phyloP scores from a whole-genome alignment of 2,329 filamentous ascomycete species.

The Knoxdaviesia proteae region DNA sequence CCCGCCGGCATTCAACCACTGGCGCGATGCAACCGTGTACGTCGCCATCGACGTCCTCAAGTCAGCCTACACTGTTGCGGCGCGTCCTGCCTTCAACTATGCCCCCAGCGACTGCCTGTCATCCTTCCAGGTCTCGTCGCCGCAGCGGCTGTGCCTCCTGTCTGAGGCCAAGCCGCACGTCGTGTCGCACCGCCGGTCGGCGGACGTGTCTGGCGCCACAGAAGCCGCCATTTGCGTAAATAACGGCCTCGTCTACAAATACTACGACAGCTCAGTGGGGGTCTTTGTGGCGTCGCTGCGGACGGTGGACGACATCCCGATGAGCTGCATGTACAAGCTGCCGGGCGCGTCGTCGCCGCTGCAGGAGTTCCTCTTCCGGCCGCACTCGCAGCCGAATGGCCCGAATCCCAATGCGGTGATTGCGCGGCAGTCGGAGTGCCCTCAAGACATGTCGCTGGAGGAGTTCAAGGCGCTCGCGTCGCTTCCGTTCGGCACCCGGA shows the following conservation, averaged over 20 bases:
- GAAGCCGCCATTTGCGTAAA: constrained; percentile 19
- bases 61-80: neutral
- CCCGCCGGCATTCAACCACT: constrained; percentile 15
- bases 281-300: constrained; percentile 1
- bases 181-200: constrained; percentile 13
- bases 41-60: constrained; percentile 19
- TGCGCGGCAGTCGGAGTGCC: constrained; percentile 24
- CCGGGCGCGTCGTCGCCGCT: constrained; percentile 13
- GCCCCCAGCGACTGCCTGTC: no score
- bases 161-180: constrained; percentile 16
- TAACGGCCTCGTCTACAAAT: constrained; percentile 21
- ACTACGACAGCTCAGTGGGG: constrained; percentile 13
- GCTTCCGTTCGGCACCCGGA: constrained; percentile 21
- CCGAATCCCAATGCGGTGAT: constrained; percentile 28
- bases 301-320: constrained; percentile 7
- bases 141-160: constrained; percentile 6
- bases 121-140: neutral
- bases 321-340: constrained; percentile 19
- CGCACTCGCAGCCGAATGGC: constrained; percentile 9
- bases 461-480: constrained; percentile 33
- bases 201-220: constrained; percentile 8
- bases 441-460: constrained; percentile 22
- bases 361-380: constrained; percentile 17
- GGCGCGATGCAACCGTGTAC: constrained; percentile 26
- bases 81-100: neutral